Base-by-base conservation (phyloP, 352 stramenopile genomes). In the Albugo candida region DNA sequence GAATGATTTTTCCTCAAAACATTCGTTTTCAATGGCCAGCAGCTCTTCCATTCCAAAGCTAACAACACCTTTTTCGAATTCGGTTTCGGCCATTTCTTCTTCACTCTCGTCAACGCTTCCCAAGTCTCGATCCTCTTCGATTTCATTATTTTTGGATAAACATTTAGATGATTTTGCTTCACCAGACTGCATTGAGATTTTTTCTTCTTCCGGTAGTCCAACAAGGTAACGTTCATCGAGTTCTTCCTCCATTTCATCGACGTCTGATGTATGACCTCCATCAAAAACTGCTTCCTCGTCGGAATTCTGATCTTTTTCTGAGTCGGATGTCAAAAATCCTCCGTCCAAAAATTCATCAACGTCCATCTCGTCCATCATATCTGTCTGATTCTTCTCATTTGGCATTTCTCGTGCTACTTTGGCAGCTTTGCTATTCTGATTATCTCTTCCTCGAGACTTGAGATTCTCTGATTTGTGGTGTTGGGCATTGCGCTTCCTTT, bases 291-390 rank as follows among this genome's bases (percentile, higher is more conserved):
- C 47, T 13, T 65, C 52, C 1, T 74, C 64, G 0, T 71, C 55
- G 2, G 65, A 53, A 42, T 34, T 36, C 16, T 8, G 3, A 17
- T 51, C 47, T 34, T 19, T 19, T 36, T 80, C 72, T 53, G 75
- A 85, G 19, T 48, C 43, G 16, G 43, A 43, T 10, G 17, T 24
- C 43, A 87, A 52, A 55, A 91, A 87, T 47, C 83, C 70, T 13
- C 56, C 74, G 47, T 91, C 83, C 39, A 91, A 48, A 49, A 91
- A 91, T 13, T 86, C 77, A 54, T 91, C 77, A 37, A 91, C 72
- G 49, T 91, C 74, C 70, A 91, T 85, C 42, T 91, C 77, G 52
- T 91, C 75, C 54, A 91, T 48, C 70, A 89, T 89, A 51, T 89
- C 77, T 0, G 57, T 39, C 24, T 85, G 70, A 24, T 81, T 62